Evolutionary conservation across 1,139 yeast genomes (phyloP), one percentile per base, ranked within the genome.

Genomic region (Petasospora fabianii): DNA sequence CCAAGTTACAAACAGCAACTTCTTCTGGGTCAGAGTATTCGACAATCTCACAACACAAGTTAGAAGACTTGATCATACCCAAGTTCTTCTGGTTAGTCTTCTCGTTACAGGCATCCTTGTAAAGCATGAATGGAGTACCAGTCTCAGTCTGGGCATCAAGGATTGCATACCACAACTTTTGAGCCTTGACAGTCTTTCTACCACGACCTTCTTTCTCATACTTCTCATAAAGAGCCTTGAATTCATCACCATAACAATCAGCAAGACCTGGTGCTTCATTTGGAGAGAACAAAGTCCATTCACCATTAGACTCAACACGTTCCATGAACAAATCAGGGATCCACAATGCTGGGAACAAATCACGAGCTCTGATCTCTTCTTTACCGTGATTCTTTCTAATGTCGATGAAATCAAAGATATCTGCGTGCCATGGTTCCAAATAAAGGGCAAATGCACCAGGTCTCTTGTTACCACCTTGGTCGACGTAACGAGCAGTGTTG

Each of bases 401-500:
- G 51, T 86, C 92, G 42, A 86, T 68, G 58, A 86, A 83, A 36
- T 84, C 95, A 56, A 84, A 80, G 35, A 86, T 73, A 59, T 86
- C 96, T 19, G 84, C 76, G 60, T 86, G 96, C 96, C 96, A 86
- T 46, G 96, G 95, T 66, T 86, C 96, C 42, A 86, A 68, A 62
- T 85, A 86, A 38, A 85, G 68, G 32, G 95, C 95, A 63, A 86
- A 83, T 6, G 95, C 96, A 54, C 96, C 96, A 5, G 96, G 96
- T 58, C 96, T 75, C 64, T 86, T 86, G 67, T 86, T 86, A 49
- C 96, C 96, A 57, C 96, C 96, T 66, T 86, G 96, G 59, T 86
- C 96, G 26, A 86, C 96, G 58, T 86, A 86, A 56, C 96, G 74
- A 15, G 96, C 95, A 30, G 96, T 85, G 62, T 84, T 84, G 67